These are phyloP conservation scores for Yamadazyma oceani DNA, from an alignment of 1,139 yeast genomes.

Conservation along the genomic window DNA sequence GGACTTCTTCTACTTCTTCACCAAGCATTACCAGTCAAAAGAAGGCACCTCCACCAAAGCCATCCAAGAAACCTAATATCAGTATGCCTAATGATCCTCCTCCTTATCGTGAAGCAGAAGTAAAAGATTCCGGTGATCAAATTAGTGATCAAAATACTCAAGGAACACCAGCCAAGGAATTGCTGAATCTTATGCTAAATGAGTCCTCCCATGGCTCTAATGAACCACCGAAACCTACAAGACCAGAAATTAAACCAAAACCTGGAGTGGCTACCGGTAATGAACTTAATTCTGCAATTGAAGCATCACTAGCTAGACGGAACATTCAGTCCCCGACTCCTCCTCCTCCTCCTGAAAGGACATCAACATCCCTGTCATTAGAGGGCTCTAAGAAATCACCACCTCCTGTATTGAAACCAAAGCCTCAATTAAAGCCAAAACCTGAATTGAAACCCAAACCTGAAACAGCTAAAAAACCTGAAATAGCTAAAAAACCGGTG, in stretches of 20 bases:
- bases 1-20: slow-evolving; percentile 8
- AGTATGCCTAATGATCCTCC: slow-evolving; percentile 23
- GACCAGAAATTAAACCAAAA: not conserved
- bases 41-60: slow-evolving; percentile 43
- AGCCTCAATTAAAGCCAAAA: slow-evolving; percentile 8
- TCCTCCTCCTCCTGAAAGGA: no score
- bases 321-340: no score
- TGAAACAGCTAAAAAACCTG: slow-evolving; percentile 8
- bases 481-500: slow-evolving; percentile 3
- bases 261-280: not conserved
- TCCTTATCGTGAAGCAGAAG: slow-evolving; percentile 20
- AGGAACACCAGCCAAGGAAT: not conserved
- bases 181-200: slow-evolving; percentile 3
- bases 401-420: slow-evolving; percentile 3
- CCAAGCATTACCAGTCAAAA: slow-evolving; percentile 11
- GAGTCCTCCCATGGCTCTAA: not conserved
- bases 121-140: not conserved
- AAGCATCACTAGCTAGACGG: slow-evolving; percentile 1
- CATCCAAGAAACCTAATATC: slow-evolving; percentile 30
- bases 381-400: no score
- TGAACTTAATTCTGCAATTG: slow-evolving; percentile 1
- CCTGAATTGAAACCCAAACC: slow-evolving; percentile 5
- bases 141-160: not conserved
- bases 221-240: no score
- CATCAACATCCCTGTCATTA: no score